These are phyloP conservation scores for Citrus reticulata DNA, from an alignment of 345 rosid species.

Conservation along the genomic window DNA sequence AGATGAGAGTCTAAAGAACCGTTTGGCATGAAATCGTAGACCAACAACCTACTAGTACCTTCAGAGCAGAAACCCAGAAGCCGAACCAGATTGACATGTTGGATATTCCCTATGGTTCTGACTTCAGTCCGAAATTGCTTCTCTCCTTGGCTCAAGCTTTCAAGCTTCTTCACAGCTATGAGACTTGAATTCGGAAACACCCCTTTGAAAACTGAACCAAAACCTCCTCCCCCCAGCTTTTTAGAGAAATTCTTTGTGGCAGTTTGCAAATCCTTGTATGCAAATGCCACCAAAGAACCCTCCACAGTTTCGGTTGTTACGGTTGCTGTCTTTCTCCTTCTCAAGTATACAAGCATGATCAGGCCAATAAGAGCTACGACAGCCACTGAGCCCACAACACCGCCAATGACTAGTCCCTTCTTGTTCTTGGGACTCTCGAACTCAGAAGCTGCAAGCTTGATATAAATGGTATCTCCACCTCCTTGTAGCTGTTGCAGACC, in stretches of 20 bases:
- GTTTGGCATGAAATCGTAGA: slow-evolving; percentile 76
- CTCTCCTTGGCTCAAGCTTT: slow-evolving; percentile 74
- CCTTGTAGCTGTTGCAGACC: slow-evolving; percentile 36
- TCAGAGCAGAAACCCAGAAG: slow-evolving; percentile 86
- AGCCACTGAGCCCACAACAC: slow-evolving; percentile 33
- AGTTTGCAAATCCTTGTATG: slow-evolving; percentile 56
- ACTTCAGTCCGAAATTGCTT: slow-evolving; percentile 88
- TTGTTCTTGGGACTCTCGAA: slow-evolving; percentile 33
- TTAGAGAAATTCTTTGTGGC: slow-evolving; percentile 78
- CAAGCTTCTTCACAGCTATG: slow-evolving; percentile 82
- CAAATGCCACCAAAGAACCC: slow-evolving; percentile 67
- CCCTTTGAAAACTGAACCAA: slow-evolving; percentile 88
- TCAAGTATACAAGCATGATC: slow-evolving; percentile 16
- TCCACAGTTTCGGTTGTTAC: slow-evolving; percentile 33
- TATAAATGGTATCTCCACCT: slow-evolving; percentile 34
- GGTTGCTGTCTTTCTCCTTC: slow-evolving; percentile 26
- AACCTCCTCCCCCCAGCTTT: slow-evolving; percentile 80
- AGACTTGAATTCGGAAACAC: slow-evolving; percentile 51
- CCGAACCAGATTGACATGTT: slow-evolving; percentile 73
- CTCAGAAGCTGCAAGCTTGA: slow-evolving; percentile 70
- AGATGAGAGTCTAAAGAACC: slow-evolving; percentile 68
- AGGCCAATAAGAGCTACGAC: slow-evolving; percentile 27
- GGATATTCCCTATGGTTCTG: slow-evolving; percentile 70
- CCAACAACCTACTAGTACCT: slow-evolving; percentile 43
- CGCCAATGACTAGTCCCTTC: slow-evolving; percentile 33